phyloP scores from a whole-genome alignment of 2,329 filamentous ascomycete genomes.

The Ophiostoma piceae region DNA sequence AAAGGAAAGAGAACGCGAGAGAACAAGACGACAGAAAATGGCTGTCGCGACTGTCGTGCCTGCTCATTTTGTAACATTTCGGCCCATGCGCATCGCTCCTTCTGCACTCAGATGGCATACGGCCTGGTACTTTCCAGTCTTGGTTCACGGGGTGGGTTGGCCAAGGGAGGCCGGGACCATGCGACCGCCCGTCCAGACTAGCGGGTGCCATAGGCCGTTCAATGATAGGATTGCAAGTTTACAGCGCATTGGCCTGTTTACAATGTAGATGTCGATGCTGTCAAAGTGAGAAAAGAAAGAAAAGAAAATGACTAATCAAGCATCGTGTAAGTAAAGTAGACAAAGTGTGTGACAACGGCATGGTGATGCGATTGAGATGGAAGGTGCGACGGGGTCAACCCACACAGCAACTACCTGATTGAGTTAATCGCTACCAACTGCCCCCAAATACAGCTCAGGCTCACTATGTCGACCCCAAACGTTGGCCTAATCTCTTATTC shows the following conservation, averaged over 20 bases:
- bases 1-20: neutral
- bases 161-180: constrained; percentile 1
- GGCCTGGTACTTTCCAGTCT: neutral
- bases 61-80: neutral
- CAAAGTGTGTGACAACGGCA: neutral
- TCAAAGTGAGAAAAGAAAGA: no score
- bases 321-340: constrained; percentile 3
- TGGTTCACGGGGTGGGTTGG: constrained; percentile 1
- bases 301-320: neutral
- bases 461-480: neutral
- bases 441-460: neutral
- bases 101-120: neutral
- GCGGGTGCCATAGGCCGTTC: neutral
- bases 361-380: neutral
- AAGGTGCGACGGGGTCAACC: neutral
- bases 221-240: no score
- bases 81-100: constrained; percentile 8
- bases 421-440: neutral
- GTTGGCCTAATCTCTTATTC: neutral
- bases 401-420: neutral
- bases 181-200: neutral
- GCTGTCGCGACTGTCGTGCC: neutral
- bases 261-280: neutral
- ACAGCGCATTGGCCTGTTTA: neutral
- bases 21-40: neutral